Evolutionary conservation across 768 basidiomycete species (phyloP).

Genomic region (Lentinula sp.): DNA sequence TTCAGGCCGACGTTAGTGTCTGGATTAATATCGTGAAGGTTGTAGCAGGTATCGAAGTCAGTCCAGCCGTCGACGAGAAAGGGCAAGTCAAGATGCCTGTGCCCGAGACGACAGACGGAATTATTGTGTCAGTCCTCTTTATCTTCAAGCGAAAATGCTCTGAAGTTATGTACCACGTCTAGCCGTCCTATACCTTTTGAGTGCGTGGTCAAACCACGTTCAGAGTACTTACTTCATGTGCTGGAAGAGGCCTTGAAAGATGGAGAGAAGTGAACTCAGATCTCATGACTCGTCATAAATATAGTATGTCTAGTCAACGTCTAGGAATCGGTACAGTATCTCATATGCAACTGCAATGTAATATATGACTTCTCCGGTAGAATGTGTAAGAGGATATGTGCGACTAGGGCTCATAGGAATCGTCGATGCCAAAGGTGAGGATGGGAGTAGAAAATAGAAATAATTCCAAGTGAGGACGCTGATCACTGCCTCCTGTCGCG

Average conservation of each 20-base stretch:
- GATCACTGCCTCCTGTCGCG: no score
- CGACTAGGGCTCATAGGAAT: no score
- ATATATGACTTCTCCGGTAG: no score
- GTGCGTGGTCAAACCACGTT: conserved; percentile 13
- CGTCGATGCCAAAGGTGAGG: no score
- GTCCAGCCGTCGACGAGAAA: conserved; percentile 12
- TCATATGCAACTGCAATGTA: no score
- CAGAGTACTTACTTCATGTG: conserved; percentile 6
- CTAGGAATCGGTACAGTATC: no score
- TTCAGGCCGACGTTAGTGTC: conserved; percentile 15
- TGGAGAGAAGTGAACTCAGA: conserved; percentile 5
- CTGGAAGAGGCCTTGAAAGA: conserved; percentile 9
- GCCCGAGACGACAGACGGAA: conserved; percentile 13
- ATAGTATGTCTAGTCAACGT: no score
- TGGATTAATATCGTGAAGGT: conserved; percentile 15
- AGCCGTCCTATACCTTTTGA: conserved; percentile 14
- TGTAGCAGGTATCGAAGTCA: conserved; percentile 15
- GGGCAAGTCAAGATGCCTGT: conserved; percentile 15
- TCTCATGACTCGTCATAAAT: background rate
- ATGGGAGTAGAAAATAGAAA: no score
- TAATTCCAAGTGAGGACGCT: no score
- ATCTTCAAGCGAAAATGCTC: background rate
- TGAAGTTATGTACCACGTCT: background rate
- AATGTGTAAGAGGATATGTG: no score
- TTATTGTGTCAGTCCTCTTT: conserved; percentile 11